A percentile compares a stretch with the other conserved stretches of the same genome.
These are phyloP conservation scores for Syzygium jambos DNA, from an alignment of 345 rosid species.

Conservation along the genomic window DNA sequence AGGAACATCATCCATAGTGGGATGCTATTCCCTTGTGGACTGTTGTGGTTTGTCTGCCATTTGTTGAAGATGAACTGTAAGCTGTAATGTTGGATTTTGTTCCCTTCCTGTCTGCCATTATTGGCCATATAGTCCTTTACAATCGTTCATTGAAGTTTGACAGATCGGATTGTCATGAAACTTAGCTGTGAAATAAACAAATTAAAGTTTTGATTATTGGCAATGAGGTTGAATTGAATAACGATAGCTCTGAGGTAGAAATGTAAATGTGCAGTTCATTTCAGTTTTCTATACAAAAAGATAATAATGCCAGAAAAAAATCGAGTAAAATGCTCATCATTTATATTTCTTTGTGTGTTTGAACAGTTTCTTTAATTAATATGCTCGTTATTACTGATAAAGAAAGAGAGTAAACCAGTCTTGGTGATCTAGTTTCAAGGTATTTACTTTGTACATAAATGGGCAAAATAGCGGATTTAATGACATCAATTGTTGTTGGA, in stretches of 20 bases:
- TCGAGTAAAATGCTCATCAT: neutral
- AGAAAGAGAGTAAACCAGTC: neutral
- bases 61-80: neutral
- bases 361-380: neutral
- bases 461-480: neutral
- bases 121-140: neutral
- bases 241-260: neutral
- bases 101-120: neutral
- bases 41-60: neutral
- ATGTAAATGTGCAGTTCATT: neutral
- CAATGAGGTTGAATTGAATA: neutral
- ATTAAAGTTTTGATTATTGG: neutral
- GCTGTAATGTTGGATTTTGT: neutral
- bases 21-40: neutral
- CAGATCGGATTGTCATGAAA: neutral
- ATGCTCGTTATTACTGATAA: neutral
- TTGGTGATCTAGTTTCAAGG: neutral
- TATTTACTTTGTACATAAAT: neutral
- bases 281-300: neutral
- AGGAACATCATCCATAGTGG: neutral
- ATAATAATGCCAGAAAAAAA: neutral
- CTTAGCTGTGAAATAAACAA: neutral
- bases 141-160: neutral
- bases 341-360: neutral
- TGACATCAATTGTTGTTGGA: neutral